phyloP scores from a whole-genome alignment of 2,329 filamentous ascomycete species.

The Ceratocystis eucalypticola region DNA sequence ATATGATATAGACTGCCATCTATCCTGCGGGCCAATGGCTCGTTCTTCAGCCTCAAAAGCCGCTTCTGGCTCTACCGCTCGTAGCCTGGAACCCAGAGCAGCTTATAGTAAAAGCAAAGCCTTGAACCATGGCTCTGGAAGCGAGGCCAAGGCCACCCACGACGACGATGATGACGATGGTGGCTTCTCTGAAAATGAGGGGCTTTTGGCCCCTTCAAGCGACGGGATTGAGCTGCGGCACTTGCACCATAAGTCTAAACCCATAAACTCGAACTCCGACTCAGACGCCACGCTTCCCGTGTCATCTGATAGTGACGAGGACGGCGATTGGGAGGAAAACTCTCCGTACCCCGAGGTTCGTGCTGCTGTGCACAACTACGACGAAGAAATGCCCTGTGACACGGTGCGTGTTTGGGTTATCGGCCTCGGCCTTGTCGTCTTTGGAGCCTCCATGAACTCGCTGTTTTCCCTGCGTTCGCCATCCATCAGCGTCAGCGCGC shows the following conservation, averaged over 20 bases:
- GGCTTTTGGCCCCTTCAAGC: constrained; percentile 37
- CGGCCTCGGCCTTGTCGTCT: constrained; percentile 40
- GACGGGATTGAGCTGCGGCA: constrained; percentile 23
- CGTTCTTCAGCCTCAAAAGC: constrained; percentile 8
- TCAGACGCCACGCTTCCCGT: constrained; percentile 14
- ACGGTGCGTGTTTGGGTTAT: constrained; percentile 53
- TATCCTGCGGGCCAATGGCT: constrained; percentile 6
- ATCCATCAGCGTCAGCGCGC: constrained; percentile 45
- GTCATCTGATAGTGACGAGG: constrained; percentile 20
- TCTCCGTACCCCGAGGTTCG: constrained; percentile 55
- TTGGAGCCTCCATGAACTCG: constrained; percentile 49
- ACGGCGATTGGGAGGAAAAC: constrained; percentile 33
- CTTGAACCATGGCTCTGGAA: neutral
- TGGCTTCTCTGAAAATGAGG: constrained; percentile 39
- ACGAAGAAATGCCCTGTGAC: constrained; percentile 52
- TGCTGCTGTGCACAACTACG: constrained; percentile 50
- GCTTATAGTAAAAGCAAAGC: neutral
- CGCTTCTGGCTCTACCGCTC: constrained; percentile 1
- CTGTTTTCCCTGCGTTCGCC: constrained; percentile 50
- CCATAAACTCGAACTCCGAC: constrained; percentile 21
- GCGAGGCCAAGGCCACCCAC: neutral
- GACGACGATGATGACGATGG: neutral
- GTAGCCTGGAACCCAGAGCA: neutral
- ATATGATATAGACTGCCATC: neutral
- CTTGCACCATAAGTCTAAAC: constrained; percentile 15